Evolutionary conservation across 495 filamentous ascomycete species (phyloP).

Genomic region (Podospora didyma): DNA sequence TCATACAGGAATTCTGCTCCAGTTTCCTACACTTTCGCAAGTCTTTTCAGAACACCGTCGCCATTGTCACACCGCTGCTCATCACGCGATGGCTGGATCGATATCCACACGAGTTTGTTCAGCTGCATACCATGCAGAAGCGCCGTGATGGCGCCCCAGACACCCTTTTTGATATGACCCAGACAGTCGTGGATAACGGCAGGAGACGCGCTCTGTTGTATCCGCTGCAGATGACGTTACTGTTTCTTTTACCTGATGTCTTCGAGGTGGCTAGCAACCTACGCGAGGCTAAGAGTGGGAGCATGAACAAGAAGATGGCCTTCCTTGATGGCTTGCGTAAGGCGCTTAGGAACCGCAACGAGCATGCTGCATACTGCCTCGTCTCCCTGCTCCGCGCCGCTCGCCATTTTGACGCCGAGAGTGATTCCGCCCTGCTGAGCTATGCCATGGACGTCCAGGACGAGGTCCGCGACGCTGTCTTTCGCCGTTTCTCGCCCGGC

Average conservation of each 20-base stretch:
- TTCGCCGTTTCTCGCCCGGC: slow-evolving; percentile 45
- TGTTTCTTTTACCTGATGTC: slow-evolving; percentile 60
- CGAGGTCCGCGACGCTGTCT: slow-evolving; percentile 60
- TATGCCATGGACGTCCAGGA: slow-evolving; percentile 64
- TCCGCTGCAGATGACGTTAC: slow-evolving; percentile 56
- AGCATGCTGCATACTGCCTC: slow-evolving; percentile 59
- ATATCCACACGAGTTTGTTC: slow-evolving; percentile 57
- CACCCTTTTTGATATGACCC: slow-evolving; percentile 60
- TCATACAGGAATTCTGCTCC: slow-evolving; percentile 60
- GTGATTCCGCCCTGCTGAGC: slow-evolving; percentile 56
- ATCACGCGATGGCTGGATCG: slow-evolving; percentile 61
- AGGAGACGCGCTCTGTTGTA: slow-evolving; percentile 51
- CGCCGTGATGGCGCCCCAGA: slow-evolving; percentile 59
- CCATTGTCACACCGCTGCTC: slow-evolving; percentile 52
- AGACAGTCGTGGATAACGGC: slow-evolving; percentile 50
- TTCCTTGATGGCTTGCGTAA: slow-evolving; percentile 60
- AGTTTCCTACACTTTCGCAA: slow-evolving; percentile 61
- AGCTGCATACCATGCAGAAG: slow-evolving; percentile 52
- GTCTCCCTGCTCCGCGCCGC: slow-evolving; percentile 56
- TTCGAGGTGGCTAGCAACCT: slow-evolving; percentile 61
- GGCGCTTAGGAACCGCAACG: slow-evolving; percentile 51
- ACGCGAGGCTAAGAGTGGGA: slow-evolving; percentile 52
- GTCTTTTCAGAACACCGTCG: slow-evolving; percentile 57
- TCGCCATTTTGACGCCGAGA: slow-evolving; percentile 55
- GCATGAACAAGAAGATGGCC: slow-evolving; percentile 57